These are phyloP conservation scores for Fomitopsis schrenkii DNA, from an alignment of 1,284 basidiomycete species.

Conservation along the genomic window DNA sequence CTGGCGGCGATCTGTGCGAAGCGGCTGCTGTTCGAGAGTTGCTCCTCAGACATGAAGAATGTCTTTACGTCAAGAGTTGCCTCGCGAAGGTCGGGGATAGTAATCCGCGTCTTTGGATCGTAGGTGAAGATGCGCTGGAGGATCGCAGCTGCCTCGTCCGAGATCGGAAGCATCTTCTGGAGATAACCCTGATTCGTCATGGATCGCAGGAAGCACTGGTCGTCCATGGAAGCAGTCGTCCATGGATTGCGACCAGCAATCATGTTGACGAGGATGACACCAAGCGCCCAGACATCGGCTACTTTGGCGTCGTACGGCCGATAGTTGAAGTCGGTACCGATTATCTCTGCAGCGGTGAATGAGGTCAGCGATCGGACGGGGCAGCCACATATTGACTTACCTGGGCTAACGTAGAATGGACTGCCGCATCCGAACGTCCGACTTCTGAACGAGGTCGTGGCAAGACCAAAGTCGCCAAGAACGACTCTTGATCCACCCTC, in stretches of 20 bases:
- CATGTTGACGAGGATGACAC: constrained; percentile 53
- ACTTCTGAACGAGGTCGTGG: constrained; percentile 47
- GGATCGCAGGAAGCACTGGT: constrained; percentile 73
- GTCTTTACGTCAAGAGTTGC: constrained; percentile 55
- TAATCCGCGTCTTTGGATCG: constrained; percentile 51
- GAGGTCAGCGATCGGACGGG: not conserved
- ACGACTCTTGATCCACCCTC: constrained; percentile 42
- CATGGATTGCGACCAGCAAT: constrained; percentile 88
- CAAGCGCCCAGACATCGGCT: constrained; percentile 29
- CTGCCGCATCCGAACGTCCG: constrained; percentile 44
- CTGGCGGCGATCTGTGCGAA: constrained; percentile 12
- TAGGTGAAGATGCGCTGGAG: constrained; percentile 56
- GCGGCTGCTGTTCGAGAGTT: constrained; percentile 30
- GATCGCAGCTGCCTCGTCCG: constrained; percentile 48
- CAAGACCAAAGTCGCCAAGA: constrained; percentile 65
- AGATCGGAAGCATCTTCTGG: constrained; percentile 69
- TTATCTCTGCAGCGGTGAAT: constrained; percentile 19
- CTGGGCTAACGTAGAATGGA: constrained; percentile 59
- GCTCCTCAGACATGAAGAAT: constrained; percentile 62
- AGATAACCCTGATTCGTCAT: constrained; percentile 73
- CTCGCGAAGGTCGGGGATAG: constrained; percentile 58
- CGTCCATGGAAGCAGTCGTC: constrained; percentile 69
- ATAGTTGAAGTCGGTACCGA: constrained; percentile 20
- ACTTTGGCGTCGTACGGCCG: constrained; percentile 17
- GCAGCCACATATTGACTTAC: constrained; percentile 24